Evolutionary conservation across 2,329 filamentous ascomycete species (phyloP).

Genomic region (Dactylellina sp.): DNA sequence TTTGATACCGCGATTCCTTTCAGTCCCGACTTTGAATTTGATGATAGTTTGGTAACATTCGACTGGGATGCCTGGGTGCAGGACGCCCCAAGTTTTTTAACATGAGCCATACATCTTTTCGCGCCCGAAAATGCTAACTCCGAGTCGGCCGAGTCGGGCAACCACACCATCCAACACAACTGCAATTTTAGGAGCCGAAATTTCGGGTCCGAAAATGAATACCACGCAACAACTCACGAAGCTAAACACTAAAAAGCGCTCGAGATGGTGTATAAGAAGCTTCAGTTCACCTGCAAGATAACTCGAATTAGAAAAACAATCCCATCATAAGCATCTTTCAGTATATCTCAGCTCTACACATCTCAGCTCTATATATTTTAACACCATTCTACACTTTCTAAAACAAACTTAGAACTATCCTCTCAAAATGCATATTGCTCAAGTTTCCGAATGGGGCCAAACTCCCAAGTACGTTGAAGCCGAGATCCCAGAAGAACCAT

Average conservation of each 20-base stretch:
- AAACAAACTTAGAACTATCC: no score
- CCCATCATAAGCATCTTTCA: no score
- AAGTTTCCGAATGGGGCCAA: conserved; percentile 64
- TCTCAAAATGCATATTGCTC: conserved; percentile 62
- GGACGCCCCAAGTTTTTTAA: not conserved
- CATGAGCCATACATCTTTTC: not conserved
- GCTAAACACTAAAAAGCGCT: not conserved
- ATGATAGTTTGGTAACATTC: conserved; percentile 7
- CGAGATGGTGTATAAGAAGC: conserved; percentile 4
- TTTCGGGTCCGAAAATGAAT: conserved; percentile 17
- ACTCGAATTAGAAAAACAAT: not conserved
- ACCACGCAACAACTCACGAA: not conserved
- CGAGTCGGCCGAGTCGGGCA: conserved; percentile 3
- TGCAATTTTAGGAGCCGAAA: conserved; percentile 6
- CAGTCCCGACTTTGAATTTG: conserved; percentile 5
- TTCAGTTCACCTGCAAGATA: not conserved
- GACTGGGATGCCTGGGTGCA: conserved; percentile 14
- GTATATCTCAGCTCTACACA: no score
- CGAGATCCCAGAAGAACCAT: conserved; percentile 61
- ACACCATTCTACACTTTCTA: not conserved
- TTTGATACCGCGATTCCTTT: not conserved
- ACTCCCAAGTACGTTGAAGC: conserved; percentile 62
- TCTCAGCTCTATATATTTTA: no score
- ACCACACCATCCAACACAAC: no score
- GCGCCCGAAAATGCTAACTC: not conserved